Evolutionary conservation across 495 filamentous ascomycete species (phyloP), one percentile per base, ranked within the genome.

Genomic region (Lichenothelia convexa): DNA sequence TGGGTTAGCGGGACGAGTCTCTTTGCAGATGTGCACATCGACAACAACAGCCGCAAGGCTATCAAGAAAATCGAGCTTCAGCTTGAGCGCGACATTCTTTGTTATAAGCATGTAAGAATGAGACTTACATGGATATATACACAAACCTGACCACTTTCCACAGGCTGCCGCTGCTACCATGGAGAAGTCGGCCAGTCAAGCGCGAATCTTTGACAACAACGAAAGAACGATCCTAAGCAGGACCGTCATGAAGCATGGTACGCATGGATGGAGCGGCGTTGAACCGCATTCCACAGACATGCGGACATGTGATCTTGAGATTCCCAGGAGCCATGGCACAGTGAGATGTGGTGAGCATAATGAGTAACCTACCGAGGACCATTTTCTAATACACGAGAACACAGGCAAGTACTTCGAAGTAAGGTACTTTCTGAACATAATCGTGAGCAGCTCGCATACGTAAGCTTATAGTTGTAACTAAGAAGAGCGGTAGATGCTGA

Each of bases 1-100:
- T 68, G 65, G 69, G 63, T 72, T 38, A 67, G 63, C 19, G 67
- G 68, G 23, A 67, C 68, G 17, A 60, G 46, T 24, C 55, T 71
- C 18, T 70, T 68, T 38, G 60, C 65, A 11, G 67, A 70, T 35
- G 60, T 70, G 18, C 63, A 63, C 32, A 55, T 70, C 22, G 49
- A 53, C 18, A 70, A 70, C 34, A 55, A 55, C 34, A 64, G 59
- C 36, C 54, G 48, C 19, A 65, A 62, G 41, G 50, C 44, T 6
- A 50, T 70, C 30, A 63, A 56, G 39, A 62, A 46, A 30, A 52
- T 73, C 19, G 61, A 68, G 32, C 45, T 73, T 24, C 61, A 62
- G 38, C 51, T 67, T 32, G 63, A 61, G 41, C 40, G 56, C 18
- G 49, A 55, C 31, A 53, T 62, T 26, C 48, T 59, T 9, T 55